A percentile compares a stretch with the other conserved stretches of the same genome.
These are phyloP conservation scores for Psidium guajava DNA, from an alignment of 345 rosid species.

Conservation along the genomic window DNA sequence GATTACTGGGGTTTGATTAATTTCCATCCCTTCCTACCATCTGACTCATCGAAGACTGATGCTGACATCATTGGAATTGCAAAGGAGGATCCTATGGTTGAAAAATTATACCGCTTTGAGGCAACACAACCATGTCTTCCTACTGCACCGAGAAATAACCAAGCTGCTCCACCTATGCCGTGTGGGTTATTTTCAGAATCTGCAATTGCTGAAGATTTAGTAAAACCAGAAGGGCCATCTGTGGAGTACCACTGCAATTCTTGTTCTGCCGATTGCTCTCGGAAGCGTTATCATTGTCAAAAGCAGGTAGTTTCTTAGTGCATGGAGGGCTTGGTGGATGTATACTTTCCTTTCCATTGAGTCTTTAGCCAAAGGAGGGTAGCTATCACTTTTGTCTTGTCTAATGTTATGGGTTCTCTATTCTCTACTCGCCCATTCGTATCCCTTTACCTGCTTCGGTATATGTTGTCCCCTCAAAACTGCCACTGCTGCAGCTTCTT, in stretches of 20 bases:
- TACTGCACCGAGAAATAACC: slow-evolving; percentile 32
- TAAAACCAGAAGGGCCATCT: slow-evolving; percentile 67
- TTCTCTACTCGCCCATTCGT: not conserved
- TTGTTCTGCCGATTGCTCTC: slow-evolving; percentile 97
- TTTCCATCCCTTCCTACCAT: slow-evolving; percentile 74
- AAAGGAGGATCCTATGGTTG: slow-evolving; percentile 39
- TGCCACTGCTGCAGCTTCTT: not conserved
- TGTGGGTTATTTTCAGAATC: slow-evolving; percentile 72
- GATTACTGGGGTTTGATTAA: slow-evolving; percentile 98
- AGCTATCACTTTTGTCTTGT: not conserved
- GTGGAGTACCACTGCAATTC: slow-evolving; percentile 98
- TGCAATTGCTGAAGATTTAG: slow-evolving; percentile 61
- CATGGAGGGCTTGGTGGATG: not conserved
- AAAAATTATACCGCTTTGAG: slow-evolving; percentile 74
- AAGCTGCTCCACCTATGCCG: slow-evolving; percentile 35
- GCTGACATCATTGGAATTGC: slow-evolving; percentile 19
- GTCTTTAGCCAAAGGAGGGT: not conserved
- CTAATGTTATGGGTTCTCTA: not conserved
- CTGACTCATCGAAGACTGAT: slow-evolving; percentile 23
- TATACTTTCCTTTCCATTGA: not conserved
- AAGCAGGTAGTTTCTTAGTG: slow-evolving; percentile 49
- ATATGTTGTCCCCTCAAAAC: not conserved
- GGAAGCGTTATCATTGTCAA: slow-evolving; percentile 98
- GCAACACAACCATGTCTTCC: slow-evolving; percentile 35
- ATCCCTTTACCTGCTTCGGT: not conserved